Conservation (phyloP, 2,329 filamentous ascomycete species). For the Diaporthe humulicola region DNA sequence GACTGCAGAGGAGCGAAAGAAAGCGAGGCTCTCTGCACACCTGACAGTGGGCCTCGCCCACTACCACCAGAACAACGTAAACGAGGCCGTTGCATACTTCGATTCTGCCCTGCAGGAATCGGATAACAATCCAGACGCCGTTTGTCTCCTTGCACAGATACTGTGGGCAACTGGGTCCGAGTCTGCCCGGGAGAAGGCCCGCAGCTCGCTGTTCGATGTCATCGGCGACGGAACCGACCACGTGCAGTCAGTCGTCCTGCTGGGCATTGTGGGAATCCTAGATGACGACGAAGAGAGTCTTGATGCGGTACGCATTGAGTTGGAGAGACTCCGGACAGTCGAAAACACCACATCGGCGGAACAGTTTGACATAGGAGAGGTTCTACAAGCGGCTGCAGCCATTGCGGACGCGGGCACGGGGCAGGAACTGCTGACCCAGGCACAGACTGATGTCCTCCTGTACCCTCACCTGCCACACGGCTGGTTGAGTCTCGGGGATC, state of each 20-base stretch:
- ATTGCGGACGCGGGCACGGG: slow-evolving; percentile 64
- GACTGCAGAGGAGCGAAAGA: slow-evolving; percentile 73
- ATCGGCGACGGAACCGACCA: slow-evolving; percentile 82
- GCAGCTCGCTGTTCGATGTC: slow-evolving; percentile 83
- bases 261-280: slow-evolving; percentile 86
- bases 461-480: slow-evolving; percentile 83
- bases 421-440: slow-evolving; percentile 70
- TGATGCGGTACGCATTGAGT: slow-evolving; percentile 83
- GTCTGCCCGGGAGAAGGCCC: slow-evolving; percentile 80
- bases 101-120: slow-evolving; percentile 84
- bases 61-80: slow-evolving; percentile 77
- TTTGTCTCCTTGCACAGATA: slow-evolving; percentile 90
- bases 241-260: slow-evolving; percentile 81
- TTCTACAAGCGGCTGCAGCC: slow-evolving; percentile 81
- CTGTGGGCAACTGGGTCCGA: slow-evolving; percentile 90
- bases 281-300: slow-evolving; percentile 84
- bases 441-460: slow-evolving; percentile 83
- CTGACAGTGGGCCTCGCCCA: slow-evolving; percentile 87
- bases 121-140: slow-evolving; percentile 81
- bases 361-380: slow-evolving; percentile 77
- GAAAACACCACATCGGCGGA: slow-evolving; percentile 74
- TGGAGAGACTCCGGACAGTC: slow-evolving; percentile 78
- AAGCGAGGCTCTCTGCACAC: slow-evolving; percentile 84
- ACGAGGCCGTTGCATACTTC: slow-evolving; percentile 83
- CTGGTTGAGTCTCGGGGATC: slow-evolving; percentile 81